Base-by-base conservation (phyloP, 192 early-diverging fungal genomes). In the Jimgerdemannia flammicorona region DNA sequence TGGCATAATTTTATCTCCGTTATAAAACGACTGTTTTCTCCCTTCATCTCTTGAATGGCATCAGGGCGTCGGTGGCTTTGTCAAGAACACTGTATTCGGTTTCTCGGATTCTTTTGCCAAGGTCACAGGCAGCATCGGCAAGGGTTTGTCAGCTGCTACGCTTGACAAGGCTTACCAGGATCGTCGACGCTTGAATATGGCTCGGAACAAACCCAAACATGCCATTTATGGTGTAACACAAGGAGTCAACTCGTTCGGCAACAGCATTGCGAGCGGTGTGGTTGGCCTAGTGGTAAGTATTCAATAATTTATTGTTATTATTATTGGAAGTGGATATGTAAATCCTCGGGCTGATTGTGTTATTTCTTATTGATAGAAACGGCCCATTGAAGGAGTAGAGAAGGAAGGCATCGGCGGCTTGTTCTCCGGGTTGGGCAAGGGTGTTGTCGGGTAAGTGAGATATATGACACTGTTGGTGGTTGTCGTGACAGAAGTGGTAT, bases 31-130 rank as follows among this genome's bases (percentile, higher is more conserved):
- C n/a, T n/a, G n/a, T n/a, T n/a, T n/a, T n/a, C n/a, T n/a, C n/a
- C n/a, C 44, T 70, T 71, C 63, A 20, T 41, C 69, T 42, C 64
- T 42, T 8, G n/a, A 65, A n/a, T n/a, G n/a, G n/a, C 69, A 68
- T 73, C 69, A 91, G 87, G 92, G 94, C 6, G 87, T 90, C 4
- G 82, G 88, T 3, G 93, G 93, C 3, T 85, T 96, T 74, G 78
- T 95, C 59, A 93, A 93, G 59, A 99, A 99, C 84, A 97, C 95
- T 4, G 96, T 98, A 20, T 99, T 94, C 87, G 97, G 98, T 14
- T 89, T 98, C 69, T 91, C 96, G 3, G 96, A 98, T 78, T 95
- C 94, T 70, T 90, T 99, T 72, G 93, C 95, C 44, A 98, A 97
- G 80, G 91, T 99, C 70, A 94, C 98, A 3, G 98, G 95, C 75